Evolutionary conservation across 257 asterid genomes (phyloP), one percentile per base, ranked within the genome.

Genomic region (Jasminum sambac): DNA sequence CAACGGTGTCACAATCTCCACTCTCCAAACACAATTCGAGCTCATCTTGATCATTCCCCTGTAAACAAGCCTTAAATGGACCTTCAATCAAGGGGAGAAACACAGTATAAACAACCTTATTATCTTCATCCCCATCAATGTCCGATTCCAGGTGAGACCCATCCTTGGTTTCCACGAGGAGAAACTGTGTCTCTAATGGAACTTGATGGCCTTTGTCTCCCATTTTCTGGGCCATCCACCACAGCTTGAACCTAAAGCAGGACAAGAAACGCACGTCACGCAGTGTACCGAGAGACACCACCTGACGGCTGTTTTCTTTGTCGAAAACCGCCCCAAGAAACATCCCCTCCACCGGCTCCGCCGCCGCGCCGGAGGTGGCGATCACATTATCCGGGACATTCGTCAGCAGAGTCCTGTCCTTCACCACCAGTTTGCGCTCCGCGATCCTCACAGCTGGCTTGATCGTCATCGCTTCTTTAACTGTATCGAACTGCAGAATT

Each of bases 171-270:
- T 91, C 95, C 19, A 85, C 60, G 24, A 91, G 70, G 40, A 91
- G 78, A 72, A 89, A 91, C 64, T 87, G 98, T 4, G 98, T 91
- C 75, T 91, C 98, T 2, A 86, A 63, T 0, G 98, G 98, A 68
- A 91, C 78, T 1, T 91, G 94, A 19, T 95, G 68, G 16, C 96
- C 96, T 43, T 66, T 75, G 25, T 84, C 88, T 8, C 98, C 98
- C 98, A 91, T 91, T 66, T 74, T 86, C 69, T 91, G 98, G 1
- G 98, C 87, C 98, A 91, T 91, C 98, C 98, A 91, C 98, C 98
- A 91, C 7, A 91, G 40, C 64, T 89, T 91, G 73, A 91, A 91
- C 81, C 98, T 72, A 70, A 91, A 91, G 71, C 98, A 88, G 4
- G 98, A 84, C 46, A 91, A 74, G 85, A 91, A 91, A 14, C 87